Evolutionary conservation across 2,329 filamentous ascomycete species (phyloP).

Genomic region (Paraphaeosphaeria sporulosa): DNA sequence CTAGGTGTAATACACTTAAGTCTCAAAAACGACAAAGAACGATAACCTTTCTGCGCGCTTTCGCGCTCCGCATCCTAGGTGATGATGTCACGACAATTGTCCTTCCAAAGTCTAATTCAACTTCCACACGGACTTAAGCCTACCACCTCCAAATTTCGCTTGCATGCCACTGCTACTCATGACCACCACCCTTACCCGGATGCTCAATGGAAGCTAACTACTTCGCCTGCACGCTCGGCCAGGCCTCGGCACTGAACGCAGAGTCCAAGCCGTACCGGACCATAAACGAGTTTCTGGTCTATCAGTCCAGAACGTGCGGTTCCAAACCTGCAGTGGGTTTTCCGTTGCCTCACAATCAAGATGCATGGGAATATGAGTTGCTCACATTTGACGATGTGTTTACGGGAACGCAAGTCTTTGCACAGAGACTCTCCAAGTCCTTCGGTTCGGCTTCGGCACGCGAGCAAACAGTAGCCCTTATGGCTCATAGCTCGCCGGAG

Average conservation of each 20-base stretch:
- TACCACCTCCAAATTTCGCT: slow-evolving; percentile 1
- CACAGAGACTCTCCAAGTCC: slow-evolving; percentile 35
- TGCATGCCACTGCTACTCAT: not conserved
- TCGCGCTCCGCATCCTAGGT: slow-evolving; percentile 7
- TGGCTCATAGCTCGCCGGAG: slow-evolving; percentile 64
- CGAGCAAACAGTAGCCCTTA: slow-evolving; percentile 57
- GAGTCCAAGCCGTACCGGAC: slow-evolving; percentile 51
- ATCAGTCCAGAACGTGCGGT: slow-evolving; percentile 52
- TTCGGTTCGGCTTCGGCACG: slow-evolving; percentile 21
- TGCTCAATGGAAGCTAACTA: slow-evolving; percentile 55
- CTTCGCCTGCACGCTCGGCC: slow-evolving; percentile 68
- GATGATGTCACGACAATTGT: slow-evolving; percentile 13
- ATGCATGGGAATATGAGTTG: slow-evolving; percentile 37
- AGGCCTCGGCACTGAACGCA: slow-evolving; percentile 55
- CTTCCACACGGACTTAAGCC: not conserved
- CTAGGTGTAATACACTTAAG: not conserved
- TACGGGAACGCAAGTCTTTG: slow-evolving; percentile 46
- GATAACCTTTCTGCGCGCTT: not conserved
- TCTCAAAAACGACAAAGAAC: not conserved
- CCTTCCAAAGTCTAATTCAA: not conserved
- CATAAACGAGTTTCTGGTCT: slow-evolving; percentile 60
- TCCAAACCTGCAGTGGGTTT: slow-evolving; percentile 61
- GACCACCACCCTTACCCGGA: not conserved
- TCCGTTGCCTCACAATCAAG: slow-evolving; percentile 40
- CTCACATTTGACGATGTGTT: slow-evolving; percentile 49